These are phyloP conservation scores for Aquanectria penicillioides DNA, from an alignment of 2,329 filamentous ascomycete genomes.

Conservation along the genomic window DNA sequence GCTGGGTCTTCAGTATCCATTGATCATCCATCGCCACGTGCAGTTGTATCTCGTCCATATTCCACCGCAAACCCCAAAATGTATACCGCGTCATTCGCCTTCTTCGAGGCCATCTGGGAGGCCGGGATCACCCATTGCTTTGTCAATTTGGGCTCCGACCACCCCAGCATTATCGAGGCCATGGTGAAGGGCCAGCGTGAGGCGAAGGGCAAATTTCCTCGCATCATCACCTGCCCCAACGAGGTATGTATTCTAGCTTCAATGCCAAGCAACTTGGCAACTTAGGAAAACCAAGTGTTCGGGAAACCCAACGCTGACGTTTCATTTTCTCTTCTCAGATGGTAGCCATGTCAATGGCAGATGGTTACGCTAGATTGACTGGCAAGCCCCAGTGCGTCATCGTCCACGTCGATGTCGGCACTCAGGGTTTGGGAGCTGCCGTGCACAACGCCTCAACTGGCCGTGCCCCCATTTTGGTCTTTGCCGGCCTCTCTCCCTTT, in stretches of 20 bases:
- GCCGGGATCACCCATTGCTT: constrained; percentile 68
- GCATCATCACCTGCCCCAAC: constrained; percentile 82
- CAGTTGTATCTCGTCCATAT: constrained; percentile 32
- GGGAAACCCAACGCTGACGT: constrained; percentile 20
- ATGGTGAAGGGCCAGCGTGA: constrained; percentile 81
- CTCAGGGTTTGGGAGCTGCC: constrained; percentile 79
- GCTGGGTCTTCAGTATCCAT: constrained; percentile 18
- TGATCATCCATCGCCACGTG: constrained; percentile 18
- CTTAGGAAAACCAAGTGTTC: no score
- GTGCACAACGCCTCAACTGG: constrained; percentile 83
- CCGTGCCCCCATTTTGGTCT: constrained; percentile 78
- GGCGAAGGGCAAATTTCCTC: constrained; percentile 71
- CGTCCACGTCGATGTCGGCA: constrained; percentile 84
- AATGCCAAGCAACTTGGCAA: background rate
- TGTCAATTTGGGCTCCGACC: constrained; percentile 76
- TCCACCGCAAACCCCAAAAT: constrained; percentile 48
- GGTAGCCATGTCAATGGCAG: constrained; percentile 86
- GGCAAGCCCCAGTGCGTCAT: constrained; percentile 80
- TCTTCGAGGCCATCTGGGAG: constrained; percentile 85
- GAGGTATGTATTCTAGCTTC: constrained; percentile 62
- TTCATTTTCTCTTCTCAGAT: constrained; percentile 60
- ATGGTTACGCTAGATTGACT: constrained; percentile 79
- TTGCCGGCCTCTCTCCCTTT: constrained; percentile 80
- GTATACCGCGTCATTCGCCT: constrained; percentile 83
- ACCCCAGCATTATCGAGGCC: constrained; percentile 82